Base-by-base conservation (phyloP, 2,329 filamentous ascomycete genomes). In the Alternaria gaisen region DNA sequence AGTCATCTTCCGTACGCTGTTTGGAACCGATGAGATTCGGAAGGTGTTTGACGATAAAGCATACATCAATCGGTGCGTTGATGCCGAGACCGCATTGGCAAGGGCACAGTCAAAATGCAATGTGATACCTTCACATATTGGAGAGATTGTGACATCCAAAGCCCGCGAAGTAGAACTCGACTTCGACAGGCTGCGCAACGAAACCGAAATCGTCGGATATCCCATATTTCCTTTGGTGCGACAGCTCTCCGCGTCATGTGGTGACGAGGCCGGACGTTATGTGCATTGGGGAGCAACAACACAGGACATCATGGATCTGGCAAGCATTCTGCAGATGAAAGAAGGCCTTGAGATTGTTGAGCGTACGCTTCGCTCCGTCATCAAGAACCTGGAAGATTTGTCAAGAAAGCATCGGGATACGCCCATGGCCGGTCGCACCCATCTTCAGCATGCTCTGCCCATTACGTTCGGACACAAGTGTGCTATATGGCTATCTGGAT, bases 271-370 rank as follows among this genome's bases (percentile, higher is more conserved):
- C 16, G 75, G 75, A 28, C 66, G 80, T 60, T 87, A 85, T 65
- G 81, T 87, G 11, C 85, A 87, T 68, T 87, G 85, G 85, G 85
- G 85, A 9, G 84, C 85, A 2, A 87, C 85, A 0, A 87, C 85
- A 0, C 85, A 87, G 63, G 85, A 87, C 64, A 86, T 87, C 59
- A 87, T 86, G 85, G 85, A 87, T 63, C 75, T 82, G 0, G 85
- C 85, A 0, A 83, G 80, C 12, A 76, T 86, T 1, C 67, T 87
- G 9, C 85, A 87, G 64, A 85, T 86, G 71, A 83, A 84, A 42
- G 65, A 79, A 12, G 85, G 84, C 0, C 72, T 87, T 14, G 71
- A 74, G 0, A 79, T 87, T 16, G 79, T 87, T 4, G 80, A 84
- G 60, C 68, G 74, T 5, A 77, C 83, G 4, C 73, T 87, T 3